These are phyloP conservation scores for Plasmodium inui DNA, from an alignment of 169 alveolate species.

Conservation along the genomic window DNA sequence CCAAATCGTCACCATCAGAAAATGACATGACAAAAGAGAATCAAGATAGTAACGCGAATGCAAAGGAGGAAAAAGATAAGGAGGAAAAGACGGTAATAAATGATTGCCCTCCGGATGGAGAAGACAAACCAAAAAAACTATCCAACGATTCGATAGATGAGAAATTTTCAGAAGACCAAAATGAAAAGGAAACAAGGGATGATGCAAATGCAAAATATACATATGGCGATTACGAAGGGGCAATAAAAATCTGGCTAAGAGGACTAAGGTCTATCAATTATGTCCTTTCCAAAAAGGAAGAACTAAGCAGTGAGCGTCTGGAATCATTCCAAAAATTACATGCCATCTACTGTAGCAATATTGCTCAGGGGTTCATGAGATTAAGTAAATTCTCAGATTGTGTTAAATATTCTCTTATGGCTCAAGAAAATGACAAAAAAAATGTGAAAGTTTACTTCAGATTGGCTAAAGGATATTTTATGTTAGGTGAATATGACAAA, in stretches of 20 bases:
- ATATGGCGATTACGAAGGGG: conserved; percentile 64
- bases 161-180: conserved; percentile 21
- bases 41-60: not conserved
- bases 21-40: not conserved
- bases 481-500: conserved; percentile 70
- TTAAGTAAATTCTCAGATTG: conserved; percentile 68
- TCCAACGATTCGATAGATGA: not conserved
- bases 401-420: conserved; percentile 62
- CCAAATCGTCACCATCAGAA: not conserved
- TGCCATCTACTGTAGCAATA: conserved; percentile 65
- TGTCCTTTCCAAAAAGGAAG: conserved; percentile 67
- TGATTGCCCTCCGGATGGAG: not conserved
- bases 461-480: conserved; percentile 70
- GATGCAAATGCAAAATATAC: conserved; percentile 73
- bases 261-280: conserved; percentile 59
- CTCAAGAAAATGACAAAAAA: conserved; percentile 56
- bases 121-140: not conserved
- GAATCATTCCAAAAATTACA: conserved; percentile 29
- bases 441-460: conserved; percentile 58
- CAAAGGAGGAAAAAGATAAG: not conserved
- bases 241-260: conserved; percentile 62
- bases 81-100: not conserved
- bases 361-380: conserved; percentile 71
- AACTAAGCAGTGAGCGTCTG: conserved; percentile 39
- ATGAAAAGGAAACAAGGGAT: conserved; percentile 67